Evolutionary conservation across 257 asterid genomes (phyloP), one percentile per base, ranked within the genome.

Genomic region (Apocynum venetum): DNA sequence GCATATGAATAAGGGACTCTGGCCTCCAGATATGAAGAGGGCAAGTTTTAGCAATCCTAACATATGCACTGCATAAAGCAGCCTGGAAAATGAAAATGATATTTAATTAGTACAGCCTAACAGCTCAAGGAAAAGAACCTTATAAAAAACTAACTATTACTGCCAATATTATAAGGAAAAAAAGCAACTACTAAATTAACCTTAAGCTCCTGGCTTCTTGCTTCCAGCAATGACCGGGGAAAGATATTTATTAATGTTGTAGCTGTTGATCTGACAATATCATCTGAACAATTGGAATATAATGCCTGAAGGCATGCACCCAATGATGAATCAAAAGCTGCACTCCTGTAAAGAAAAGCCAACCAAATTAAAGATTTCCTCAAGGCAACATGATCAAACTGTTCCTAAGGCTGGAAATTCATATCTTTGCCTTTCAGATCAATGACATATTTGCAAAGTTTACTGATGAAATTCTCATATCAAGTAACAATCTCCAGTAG

Each of bases 21-120:
- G 97, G 99, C 88, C 80, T 93, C 99, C 99, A 93, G 77, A 87
- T 63, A 87, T 80, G 87, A 80, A 91, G 89, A 59, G 97, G 91
- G 81, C 98, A 95, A 60, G 80, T 73, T 82, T 87, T 87, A 79
- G 87, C 93, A 72, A 91, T 88, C 82, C 98, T 91, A 79, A 86
- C 82, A 84, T 93, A 95, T 56, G 94, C 93, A 87, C 85, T 81
- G 82, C 94, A 89, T 83, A 95, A 86, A 77, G 90, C 94, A 83
- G 78, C 95, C 99, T 95, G 97, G 82, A 80, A 82, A 49, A 31
- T 20, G 57, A 66, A n/a, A 78, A 17, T 36, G 11, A 57, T n/a
- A 47, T 55, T 60, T 49, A 59, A 44, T 31, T 41, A 77, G 53
- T 71, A 44, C 56, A 52, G 78, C 79, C 77, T 67, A 71, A 78